Evolutionary conservation across 2,329 filamentous ascomycete genomes (phyloP).

Genomic region (Talaromyces sp.): DNA sequence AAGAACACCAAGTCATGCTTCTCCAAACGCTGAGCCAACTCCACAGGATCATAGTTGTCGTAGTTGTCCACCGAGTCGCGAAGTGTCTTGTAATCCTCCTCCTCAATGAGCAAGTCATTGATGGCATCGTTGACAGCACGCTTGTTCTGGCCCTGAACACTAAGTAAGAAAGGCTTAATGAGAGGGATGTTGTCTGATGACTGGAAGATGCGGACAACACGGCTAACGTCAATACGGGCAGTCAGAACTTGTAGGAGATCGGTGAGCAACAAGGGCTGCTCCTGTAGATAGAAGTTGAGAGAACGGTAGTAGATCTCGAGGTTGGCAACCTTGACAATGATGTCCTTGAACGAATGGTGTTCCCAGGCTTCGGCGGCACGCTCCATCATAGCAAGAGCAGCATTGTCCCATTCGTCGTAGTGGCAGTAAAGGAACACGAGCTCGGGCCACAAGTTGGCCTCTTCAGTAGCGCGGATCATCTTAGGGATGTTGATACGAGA

Average conservation of each 20-base stretch:
- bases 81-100: slow-evolving; percentile 98
- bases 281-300: slow-evolving; percentile 94
- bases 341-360: slow-evolving; percentile 99
- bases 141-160: slow-evolving; percentile 96
- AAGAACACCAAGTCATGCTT: slow-evolving; percentile 99
- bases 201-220: slow-evolving; percentile 98
- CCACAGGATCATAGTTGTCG: slow-evolving; percentile 96
- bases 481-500: slow-evolving; percentile 95
- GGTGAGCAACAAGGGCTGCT: slow-evolving; percentile 93
- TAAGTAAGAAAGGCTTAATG: slow-evolving; percentile 98
- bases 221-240: slow-evolving; percentile 93
- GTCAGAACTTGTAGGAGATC: slow-evolving; percentile 89
- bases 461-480: slow-evolving; percentile 89
- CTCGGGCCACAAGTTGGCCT: slow-evolving; percentile 95
- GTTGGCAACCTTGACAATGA: slow-evolving; percentile 94
- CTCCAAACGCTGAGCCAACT: slow-evolving; percentile 86
- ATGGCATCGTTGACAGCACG: slow-evolving; percentile 96
- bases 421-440: slow-evolving; percentile 97
- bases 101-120: slow-evolving; percentile 95
- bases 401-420: slow-evolving; percentile 98
- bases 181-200: slow-evolving; percentile 96
- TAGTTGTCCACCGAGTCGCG: slow-evolving; percentile 97
- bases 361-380: slow-evolving; percentile 97
- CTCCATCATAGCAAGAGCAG: slow-evolving; percentile 95
- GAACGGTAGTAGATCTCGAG: slow-evolving; percentile 98